Evolutionary conservation across 2,329 filamentous ascomycete species (phyloP).

Genomic region (Xylariomycetidae sp.): DNA sequence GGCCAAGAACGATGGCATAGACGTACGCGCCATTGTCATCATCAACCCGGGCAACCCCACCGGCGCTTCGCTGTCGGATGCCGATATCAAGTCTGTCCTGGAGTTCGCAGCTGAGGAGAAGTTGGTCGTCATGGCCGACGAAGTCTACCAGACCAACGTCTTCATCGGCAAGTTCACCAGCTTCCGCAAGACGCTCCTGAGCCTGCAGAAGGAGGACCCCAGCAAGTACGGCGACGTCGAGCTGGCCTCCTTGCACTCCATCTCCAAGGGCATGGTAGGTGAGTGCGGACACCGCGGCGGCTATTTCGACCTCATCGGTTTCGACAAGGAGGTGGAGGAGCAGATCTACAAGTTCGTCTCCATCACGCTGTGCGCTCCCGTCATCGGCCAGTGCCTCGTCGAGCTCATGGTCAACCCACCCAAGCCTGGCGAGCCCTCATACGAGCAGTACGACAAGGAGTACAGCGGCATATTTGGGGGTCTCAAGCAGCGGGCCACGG

Average conservation of each 20-base stretch:
- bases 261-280: slow-evolving; percentile 98
- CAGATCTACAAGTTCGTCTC: slow-evolving; percentile 99
- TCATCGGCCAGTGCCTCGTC: slow-evolving; percentile 92
- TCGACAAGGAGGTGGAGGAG: slow-evolving; percentile 77
- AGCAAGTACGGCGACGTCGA: slow-evolving; percentile 81
- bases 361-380: slow-evolving; percentile 93
- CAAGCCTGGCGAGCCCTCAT: slow-evolving; percentile 73
- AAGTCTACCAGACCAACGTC: slow-evolving; percentile 99
- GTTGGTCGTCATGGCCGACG: slow-evolving; percentile 88
- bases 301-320: slow-evolving; percentile 93
- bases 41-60: slow-evolving; percentile 99
- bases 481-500: slow-evolving; percentile 72
- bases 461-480: slow-evolving; percentile 78
- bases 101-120: slow-evolving; percentile 80
- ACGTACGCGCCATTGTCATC: slow-evolving; percentile 89
- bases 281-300: slow-evolving; percentile 97
- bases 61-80: slow-evolving; percentile 74
- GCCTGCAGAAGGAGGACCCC: slow-evolving; percentile 69
- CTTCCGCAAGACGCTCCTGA: slow-evolving; percentile 85
- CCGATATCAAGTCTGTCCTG: slow-evolving; percentile 79
- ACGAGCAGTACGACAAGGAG: slow-evolving; percentile 78
- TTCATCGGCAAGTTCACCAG: slow-evolving; percentile 92
- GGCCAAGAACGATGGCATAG: slow-evolving; percentile 71
- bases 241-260: slow-evolving; percentile 85
- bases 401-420: slow-evolving; percentile 99